Base-by-base conservation (phyloP, 2,329 filamentous ascomycete genomes). In the Ascochyta rabiei region DNA sequence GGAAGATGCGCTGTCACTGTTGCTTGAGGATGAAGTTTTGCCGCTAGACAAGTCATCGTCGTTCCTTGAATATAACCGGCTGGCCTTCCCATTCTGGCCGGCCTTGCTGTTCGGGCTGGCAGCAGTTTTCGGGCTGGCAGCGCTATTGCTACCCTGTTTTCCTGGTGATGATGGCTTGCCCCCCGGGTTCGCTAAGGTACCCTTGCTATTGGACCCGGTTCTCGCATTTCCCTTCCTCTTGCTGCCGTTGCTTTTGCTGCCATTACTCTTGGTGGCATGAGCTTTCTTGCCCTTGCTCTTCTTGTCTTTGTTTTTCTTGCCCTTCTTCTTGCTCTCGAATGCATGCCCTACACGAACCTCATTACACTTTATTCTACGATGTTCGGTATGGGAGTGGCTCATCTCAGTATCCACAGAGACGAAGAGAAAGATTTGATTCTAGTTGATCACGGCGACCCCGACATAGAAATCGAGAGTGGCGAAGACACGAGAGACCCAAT, bases 341-440 rank as follows among this genome's bases (percentile, higher is more conserved):
- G 9, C 34, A 9, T 16, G 3, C 18, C 6, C 6, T 3, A 8
- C 19, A 9, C 13, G 4, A 3, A 33, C 13, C 13, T 33, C 13
- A n/a, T 5, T 7, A 33, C 6, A 13, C n/a, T n/a, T 13, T 13
- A 33, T 19, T 19, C 16, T 5, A 4, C 34, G 3, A 10, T 9
- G 9, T 10, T 28, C 12, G 26, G 9, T 28, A 21, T 19, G 1
- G 12, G 9, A 6, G 16, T 37, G 26, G 26, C 26, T 10, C 9
- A 10, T 19, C 16, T 37, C 28, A 24, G 37, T 8, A 23, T 53
- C 6, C 16, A 42, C 16, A 34, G 37, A 19, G 37, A 28, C 2
- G 30, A 42, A 18, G 42, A 42, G 9, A 47, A 51, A 9, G 53
- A 56, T n/a, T n/a, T n/a, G n/a, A n/a, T n/a, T 24, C 19, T 51